Base-by-base conservation (phyloP, 345 rosid species). In the Sonneratia caseolaris region DNA sequence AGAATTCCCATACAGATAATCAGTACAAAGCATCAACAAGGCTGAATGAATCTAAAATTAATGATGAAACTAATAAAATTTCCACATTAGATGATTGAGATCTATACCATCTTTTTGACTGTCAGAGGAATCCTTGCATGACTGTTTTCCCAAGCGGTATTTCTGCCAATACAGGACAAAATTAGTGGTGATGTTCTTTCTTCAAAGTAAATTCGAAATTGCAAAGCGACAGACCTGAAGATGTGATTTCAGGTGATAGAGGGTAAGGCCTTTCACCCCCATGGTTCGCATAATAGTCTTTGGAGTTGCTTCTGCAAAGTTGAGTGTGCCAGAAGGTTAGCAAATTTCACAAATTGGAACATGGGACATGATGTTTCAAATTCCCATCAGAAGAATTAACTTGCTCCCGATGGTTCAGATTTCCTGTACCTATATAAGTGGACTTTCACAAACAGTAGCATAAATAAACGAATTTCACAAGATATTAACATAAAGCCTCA, bases 191-290 rank as follows among this genome's bases (percentile, higher is more conserved):
- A 57, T 22, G 27, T 35, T 35, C 19, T 62, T 62, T 62, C 66
- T n/a, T 22, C 16, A 59, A 56, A 37, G 10, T 51, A 37, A 49
- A 47, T 14, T n/a, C 7, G 18, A 38, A n/a, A 68, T 47, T 18
- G 27, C 9, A 47, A 49, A 2, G 11, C 32, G 32, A 45, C 80
- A 70, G 66, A 92, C 97, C 97, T 92, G 98, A 79, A 92, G 94
- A 82, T 92, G 96, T 67, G 96, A 89, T 80, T 92, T 92, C 68
- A 92, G 79, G 77, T 92, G 98, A 81, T 89, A 92, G n/a, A 92
- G 90, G 15, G 98, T 92, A 24, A 92, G 92, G 70, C 98, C 96
- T 76, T 92, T 92, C 69, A 92, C 98, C 53, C 92, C 92, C 98
- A 92, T 92, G 2, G 93, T 88, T 77, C 95, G 86, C 98, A 92